Evolutionary conservation across 805 yeast genomes (phyloP), one percentile per base, ranked within the genome.

Genomic region (Saturnispora dispora): DNA sequence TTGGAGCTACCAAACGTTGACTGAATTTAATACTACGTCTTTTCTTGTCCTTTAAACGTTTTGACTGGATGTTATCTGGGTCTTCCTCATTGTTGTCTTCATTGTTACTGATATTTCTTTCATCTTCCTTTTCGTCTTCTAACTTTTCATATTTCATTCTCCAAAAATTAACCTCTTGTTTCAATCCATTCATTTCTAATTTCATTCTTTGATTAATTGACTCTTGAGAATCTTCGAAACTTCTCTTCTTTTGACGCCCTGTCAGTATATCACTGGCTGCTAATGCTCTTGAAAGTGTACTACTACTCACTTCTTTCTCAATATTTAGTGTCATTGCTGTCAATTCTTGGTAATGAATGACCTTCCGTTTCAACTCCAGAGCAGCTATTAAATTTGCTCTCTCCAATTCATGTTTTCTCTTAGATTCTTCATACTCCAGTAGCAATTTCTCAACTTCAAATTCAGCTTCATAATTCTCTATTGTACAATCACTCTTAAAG

Each of bases 341-440:
- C 28, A 46, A 18, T 28, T 27, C 33, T n/a, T 46, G 42, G 18
- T 36, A 46, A 36, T 46, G 48, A 10, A 25, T 46, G 8, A 39
- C 17, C 27, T 36, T 46, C n/a, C 43, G 20, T 20, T 25, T 36
- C 10, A 46, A 17, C 11, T 46, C 48, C 15, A 46, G 11, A 6
- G 41, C 43, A 20, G 11, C 43, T 11, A 15, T 13, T 36, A 46
- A 46, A 15, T 46, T 11, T 9, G 7, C 13, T 27, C 28, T 20
- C 5, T 40, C 25, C 4, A 11, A 10, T 39, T 36, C 42, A 46
- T 46, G 43, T n/a, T 46, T 33, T 15, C n/a, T 36, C 28, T 20
- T 36, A 36, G 20, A 18, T n/a, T 46, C 43, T 39, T 46, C 48
- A 27, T 45, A 45, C 36, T 45, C 48, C 35, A 45, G n/a, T 45